Evolutionary conservation across 306 rosid genomes (phyloP), one percentile per base, ranked within the genome.

Genomic region (Rosa persica): DNA sequence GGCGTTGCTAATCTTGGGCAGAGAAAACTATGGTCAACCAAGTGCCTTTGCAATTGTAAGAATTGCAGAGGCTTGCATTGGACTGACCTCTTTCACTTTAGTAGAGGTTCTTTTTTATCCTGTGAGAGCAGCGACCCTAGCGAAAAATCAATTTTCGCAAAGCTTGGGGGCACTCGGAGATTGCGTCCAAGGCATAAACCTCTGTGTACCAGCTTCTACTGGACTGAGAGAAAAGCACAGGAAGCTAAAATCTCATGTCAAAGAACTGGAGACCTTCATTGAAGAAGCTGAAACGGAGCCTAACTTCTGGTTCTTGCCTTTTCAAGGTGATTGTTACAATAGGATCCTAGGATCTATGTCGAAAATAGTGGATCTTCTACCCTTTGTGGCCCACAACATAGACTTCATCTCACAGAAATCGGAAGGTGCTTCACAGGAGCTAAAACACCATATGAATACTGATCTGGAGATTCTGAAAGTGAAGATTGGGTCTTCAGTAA

Each of bases 291-390:
- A 86, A 73, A 15, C 78, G 76, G 97, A 92, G 80, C 97, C 98
- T 51, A 87, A 75, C 80, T 92, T 92, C 82, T 92, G 97, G 92
- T 92, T 92, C 86, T 40, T 84, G 62, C 93, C 97, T 74, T 89
- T 92, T 39, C 80, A 86, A 30, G 77, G 84, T 75, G 75, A 75
- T 27, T 77, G 89, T 80, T 90, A 94, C 38, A 70, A 36, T 30
- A 88, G 80, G 81, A 82, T 91, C 48, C 66, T 88, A 46, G 81
- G 77, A 67, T 92, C 97, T 20, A 77, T 91, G 12, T 88, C 80
- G 40, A 88, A 78, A 84, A 81, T 81, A 80, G 77, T 23, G 13
- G 87, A 87, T 85, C 90, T 87, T 48, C 58, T 80, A 51, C 76
- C 42, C 0, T 62, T 85, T 27, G 40, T 84, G 67, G 78, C 83